Evolutionary conservation across 441 rosid genomes (phyloP).

Genomic region (Erodium texanum): DNA sequence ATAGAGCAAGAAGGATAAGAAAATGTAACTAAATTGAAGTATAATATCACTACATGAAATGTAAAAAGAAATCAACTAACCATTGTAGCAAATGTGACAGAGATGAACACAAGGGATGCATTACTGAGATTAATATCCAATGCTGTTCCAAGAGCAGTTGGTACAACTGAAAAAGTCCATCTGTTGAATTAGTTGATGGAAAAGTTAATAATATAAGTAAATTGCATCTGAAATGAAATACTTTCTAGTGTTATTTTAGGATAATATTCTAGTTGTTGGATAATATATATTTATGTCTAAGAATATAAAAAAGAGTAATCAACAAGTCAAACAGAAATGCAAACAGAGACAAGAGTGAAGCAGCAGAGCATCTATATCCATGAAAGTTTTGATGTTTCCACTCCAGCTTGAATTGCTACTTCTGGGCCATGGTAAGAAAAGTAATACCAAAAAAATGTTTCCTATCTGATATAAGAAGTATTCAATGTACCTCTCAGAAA

Average conservation of each 20-base stretch:
- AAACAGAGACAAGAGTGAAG: background rate
- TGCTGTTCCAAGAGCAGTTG: constrained; percentile 93
- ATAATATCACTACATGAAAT: constrained; percentile 8
- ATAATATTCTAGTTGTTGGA: background rate
- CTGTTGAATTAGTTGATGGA: constrained; percentile 70
- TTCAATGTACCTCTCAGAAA: constrained; percentile 54
- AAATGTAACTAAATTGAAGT: constrained; percentile 3
- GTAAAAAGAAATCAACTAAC: constrained; percentile 35
- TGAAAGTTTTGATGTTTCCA: background rate
- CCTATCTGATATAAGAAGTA: background rate
- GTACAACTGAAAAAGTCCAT: constrained; percentile 92
- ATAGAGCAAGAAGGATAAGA: background rate
- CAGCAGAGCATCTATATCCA: background rate
- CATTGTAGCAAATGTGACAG: constrained; percentile 99
- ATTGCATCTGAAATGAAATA: background rate
- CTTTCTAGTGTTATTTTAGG: background rate
- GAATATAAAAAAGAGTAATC: background rate
- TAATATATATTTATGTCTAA: background rate
- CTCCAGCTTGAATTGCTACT: background rate
- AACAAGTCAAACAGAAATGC: background rate
- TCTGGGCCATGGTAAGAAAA: background rate
- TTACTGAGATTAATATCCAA: constrained; percentile 95
- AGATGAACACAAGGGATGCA: constrained; percentile 90
- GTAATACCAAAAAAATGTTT: background rate
- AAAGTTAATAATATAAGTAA: constrained; percentile 40